phyloP scores from a whole-genome alignment of 306 rosid species.

The Acacia acuminata region DNA sequence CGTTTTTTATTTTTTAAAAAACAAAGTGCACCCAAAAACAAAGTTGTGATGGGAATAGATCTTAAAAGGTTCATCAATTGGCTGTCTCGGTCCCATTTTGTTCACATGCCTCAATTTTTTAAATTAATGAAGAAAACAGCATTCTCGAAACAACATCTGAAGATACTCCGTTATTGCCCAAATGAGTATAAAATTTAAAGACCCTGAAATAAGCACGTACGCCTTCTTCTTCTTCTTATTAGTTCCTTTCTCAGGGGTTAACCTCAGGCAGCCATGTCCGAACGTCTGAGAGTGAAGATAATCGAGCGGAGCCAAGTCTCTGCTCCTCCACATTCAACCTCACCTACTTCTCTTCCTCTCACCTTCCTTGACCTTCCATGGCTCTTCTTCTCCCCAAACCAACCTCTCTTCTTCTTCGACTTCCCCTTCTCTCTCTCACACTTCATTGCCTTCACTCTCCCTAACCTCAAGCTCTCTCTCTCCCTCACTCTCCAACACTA shows the following conservation, averaged over 20 bases:
- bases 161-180: no score
- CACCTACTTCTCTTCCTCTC: constrained; percentile 35
- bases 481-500: constrained; percentile 51
- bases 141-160: no score
- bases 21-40: no score
- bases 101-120: no score
- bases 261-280: background rate
- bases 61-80: no score
- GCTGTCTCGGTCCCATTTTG: no score
- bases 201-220: background rate
- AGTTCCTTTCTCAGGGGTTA: background rate
- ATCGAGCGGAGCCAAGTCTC: constrained; percentile 39
- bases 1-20: no score
- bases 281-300: constrained; percentile 11
- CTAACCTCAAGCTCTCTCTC: constrained; percentile 52
- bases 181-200: no score
- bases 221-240: background rate
- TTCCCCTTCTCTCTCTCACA: constrained; percentile 34
- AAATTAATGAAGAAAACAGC: no score
- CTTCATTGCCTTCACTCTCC: constrained; percentile 41
- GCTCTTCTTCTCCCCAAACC: constrained; percentile 65
- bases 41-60: no score
- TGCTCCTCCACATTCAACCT: constrained; percentile 31
- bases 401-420: constrained; percentile 52
- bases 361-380: constrained; percentile 65